Evolutionary conservation across 805 yeast species (phyloP).

Genomic region (Ogataea trehalophila): DNA sequence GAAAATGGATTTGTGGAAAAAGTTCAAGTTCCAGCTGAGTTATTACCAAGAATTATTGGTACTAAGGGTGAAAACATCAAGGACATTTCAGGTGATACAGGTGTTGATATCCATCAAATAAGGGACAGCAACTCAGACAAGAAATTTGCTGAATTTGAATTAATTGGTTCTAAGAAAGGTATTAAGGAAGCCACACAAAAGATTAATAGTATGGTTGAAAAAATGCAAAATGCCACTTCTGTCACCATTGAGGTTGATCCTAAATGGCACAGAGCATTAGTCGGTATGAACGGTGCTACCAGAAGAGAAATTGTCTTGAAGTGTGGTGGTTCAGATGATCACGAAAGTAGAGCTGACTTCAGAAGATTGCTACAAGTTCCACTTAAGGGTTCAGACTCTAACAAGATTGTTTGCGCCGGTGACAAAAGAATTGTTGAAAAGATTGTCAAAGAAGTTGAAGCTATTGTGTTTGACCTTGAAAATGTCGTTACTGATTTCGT

Average conservation of each 20-base stretch:
- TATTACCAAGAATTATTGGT: slow-evolving; percentile 87
- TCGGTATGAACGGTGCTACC: slow-evolving; percentile 74
- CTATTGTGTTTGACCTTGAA: slow-evolving; percentile 61
- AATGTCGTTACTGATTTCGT: slow-evolving; percentile 47
- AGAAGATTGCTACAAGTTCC: slow-evolving; percentile 67
- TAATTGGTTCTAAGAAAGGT: slow-evolving; percentile 74
- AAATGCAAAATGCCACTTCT: slow-evolving; percentile 56
- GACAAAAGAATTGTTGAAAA: slow-evolving; percentile 67
- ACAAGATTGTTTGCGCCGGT: slow-evolving; percentile 64
- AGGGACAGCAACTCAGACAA: slow-evolving; percentile 39
- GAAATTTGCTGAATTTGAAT: slow-evolving; percentile 56
- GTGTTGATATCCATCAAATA: slow-evolving; percentile 48
- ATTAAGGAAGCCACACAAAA: slow-evolving; percentile 66
- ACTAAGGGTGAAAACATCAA: slow-evolving; percentile 80
- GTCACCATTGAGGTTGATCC: slow-evolving; percentile 63
- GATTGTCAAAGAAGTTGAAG: slow-evolving; percentile 56
- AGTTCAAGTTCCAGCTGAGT: slow-evolving; percentile 63
- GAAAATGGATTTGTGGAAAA: slow-evolving; percentile 71
- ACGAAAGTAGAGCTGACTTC: slow-evolving; percentile 38
- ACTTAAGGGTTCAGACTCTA: slow-evolving; percentile 53
- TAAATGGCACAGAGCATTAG: slow-evolving; percentile 65
- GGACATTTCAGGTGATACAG: slow-evolving; percentile 68
- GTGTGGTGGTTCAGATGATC: slow-evolving; percentile 65
- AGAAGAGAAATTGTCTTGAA: slow-evolving; percentile 67
- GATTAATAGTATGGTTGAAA: slow-evolving; percentile 59